These are phyloP conservation scores for Copromyces sp. DNA, from an alignment of 495 filamentous ascomycete species.

Conservation along the genomic window DNA sequence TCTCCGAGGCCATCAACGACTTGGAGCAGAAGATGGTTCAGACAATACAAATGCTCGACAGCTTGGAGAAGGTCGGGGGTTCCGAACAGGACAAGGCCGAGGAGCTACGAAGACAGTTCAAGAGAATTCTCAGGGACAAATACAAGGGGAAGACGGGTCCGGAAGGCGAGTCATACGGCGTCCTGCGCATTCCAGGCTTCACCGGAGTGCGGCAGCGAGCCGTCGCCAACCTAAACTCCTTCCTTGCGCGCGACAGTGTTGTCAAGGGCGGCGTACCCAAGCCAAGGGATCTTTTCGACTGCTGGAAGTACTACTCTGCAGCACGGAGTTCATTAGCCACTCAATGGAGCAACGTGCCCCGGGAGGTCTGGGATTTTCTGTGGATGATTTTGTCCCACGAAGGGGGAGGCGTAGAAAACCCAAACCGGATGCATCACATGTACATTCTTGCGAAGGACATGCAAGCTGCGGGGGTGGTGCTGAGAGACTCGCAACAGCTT, in stretches of 20 bases:
- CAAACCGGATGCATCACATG: slow-evolving; percentile 49
- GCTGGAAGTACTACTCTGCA: slow-evolving; percentile 35
- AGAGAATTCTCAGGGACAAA: slow-evolving; percentile 26
- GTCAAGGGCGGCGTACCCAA: slow-evolving; percentile 20
- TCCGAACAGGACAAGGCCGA: slow-evolving; percentile 25
- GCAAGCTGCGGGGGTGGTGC: slow-evolving; percentile 37
- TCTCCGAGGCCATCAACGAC: slow-evolving; percentile 31
- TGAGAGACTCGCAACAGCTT: slow-evolving; percentile 48
- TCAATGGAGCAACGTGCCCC: slow-evolving; percentile 37
- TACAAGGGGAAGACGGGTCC: slow-evolving; percentile 25
- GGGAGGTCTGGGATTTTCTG: slow-evolving; percentile 43
- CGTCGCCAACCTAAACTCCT: slow-evolving; percentile 15
- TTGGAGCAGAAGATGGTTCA: slow-evolving; percentile 46
- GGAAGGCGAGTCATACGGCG: slow-evolving; percentile 11
- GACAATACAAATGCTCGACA: slow-evolving; percentile 25
- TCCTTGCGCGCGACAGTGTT: slow-evolving; percentile 20
- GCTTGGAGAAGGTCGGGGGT: slow-evolving; percentile 24
- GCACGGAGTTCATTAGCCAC: slow-evolving; percentile 34
- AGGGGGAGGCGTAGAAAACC: slow-evolving; percentile 26
- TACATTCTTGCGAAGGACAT: slow-evolving; percentile 54
- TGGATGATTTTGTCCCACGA: slow-evolving; percentile 36
- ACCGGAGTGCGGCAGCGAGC: slow-evolving; percentile 15
- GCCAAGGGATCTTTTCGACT: slow-evolving; percentile 20
- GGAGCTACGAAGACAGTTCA: slow-evolving; percentile 18
- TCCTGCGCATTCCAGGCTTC: slow-evolving; percentile 17